phyloP scores from a whole-genome alignment of 2,329 filamentous ascomycete species.

The Fusarium solani-melongenae region DNA sequence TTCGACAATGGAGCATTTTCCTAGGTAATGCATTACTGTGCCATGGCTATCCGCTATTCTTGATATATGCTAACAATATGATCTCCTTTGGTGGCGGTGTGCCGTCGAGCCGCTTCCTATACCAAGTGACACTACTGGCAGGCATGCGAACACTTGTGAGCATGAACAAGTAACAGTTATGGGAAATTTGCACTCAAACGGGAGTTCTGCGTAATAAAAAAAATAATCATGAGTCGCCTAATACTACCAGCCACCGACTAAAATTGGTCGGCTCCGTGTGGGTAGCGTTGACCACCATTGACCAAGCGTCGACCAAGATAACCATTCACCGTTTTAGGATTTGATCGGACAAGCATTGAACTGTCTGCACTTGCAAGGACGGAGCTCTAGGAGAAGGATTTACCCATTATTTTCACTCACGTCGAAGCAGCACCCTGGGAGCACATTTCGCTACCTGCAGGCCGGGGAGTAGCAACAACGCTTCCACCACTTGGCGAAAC shows the following conservation, averaged over 20 bases:
- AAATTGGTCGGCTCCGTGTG: background rate
- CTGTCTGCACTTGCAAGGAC: background rate
- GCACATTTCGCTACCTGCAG: background rate
- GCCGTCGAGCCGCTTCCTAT: no score
- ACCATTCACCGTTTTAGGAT: background rate
- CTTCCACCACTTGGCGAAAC: background rate
- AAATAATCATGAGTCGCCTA: background rate
- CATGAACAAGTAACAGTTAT: background rate
- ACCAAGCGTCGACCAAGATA: background rate
- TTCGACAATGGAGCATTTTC: no score
- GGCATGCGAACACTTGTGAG: background rate
- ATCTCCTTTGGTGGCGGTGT: no score
- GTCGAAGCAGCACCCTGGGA: background rate
- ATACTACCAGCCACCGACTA: background rate
- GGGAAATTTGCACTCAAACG: background rate
- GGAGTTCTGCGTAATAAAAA: background rate
- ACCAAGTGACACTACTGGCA: no score
- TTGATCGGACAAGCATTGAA: background rate
- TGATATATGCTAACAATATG: no score
- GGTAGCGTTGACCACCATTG: background rate
- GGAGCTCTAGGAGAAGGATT: background rate
- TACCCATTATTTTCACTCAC: background rate
- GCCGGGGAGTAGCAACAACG: background rate
- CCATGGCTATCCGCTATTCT: no score
- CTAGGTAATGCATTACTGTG: no score